Conservation (phyloP, 2,329 filamentous ascomycete genomes). For the Balansia obtecta region DNA sequence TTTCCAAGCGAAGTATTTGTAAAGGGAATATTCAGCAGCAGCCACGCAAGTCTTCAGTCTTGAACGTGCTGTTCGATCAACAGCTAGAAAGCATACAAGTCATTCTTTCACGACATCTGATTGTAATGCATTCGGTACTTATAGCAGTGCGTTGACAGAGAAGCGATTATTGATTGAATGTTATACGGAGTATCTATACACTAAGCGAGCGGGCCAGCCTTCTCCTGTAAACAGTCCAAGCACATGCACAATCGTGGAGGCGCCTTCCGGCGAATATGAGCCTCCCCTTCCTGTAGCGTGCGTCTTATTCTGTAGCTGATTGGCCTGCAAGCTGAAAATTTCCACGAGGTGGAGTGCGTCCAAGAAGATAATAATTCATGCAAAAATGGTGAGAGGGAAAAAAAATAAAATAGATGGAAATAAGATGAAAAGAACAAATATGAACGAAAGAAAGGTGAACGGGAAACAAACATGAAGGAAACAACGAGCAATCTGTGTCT, state of each 20-base stretch:
- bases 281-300: not conserved
- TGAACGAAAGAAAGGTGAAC: slow-evolving; percentile 1
- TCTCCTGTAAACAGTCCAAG: slow-evolving; percentile 9
- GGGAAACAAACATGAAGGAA: not conserved
- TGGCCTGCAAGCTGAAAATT: slow-evolving; percentile 1
- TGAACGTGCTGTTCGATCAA: no score
- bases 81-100: no score
- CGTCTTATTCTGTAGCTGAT: slow-evolving; percentile 1
- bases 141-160: slow-evolving; percentile 6
- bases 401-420: no score
- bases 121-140: no score
- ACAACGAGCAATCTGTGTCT: slow-evolving; percentile 25
- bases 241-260: not conserved
- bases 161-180: slow-evolving; percentile 18
- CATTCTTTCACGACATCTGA: no score
- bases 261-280: not conserved
- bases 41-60: no score
- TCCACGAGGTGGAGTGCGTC: not conserved
- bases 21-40: no score
- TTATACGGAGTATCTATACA: slow-evolving; percentile 23
- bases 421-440: no score
- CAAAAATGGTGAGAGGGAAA: no score
- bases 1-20: not conserved
- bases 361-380: not conserved
- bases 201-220: slow-evolving; percentile 18